These are phyloP conservation scores for Saccharum officinarum DNA, from an alignment of 176 grass and related monocot species.

Conservation along the genomic window DNA sequence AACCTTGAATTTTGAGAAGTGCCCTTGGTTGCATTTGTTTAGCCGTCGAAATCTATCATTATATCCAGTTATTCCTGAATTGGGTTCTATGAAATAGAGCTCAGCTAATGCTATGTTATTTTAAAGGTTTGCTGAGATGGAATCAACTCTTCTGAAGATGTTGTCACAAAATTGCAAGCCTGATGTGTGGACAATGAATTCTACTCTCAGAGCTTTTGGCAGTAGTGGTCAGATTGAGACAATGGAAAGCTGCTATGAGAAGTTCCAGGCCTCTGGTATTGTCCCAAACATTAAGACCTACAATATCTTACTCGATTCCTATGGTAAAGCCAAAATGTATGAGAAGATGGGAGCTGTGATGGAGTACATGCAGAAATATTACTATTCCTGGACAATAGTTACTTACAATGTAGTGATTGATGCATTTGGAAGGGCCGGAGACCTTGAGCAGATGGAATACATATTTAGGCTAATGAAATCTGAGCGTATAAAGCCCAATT, in stretches of 20 bases:
- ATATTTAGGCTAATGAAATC: constrained; percentile 97
- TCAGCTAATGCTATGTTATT: neutral
- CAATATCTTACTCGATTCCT: constrained; percentile 94
- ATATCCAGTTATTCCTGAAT: neutral
- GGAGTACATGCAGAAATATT: constrained; percentile 97
- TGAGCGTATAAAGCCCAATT: constrained; percentile 91
- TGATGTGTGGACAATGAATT: constrained; percentile 98
- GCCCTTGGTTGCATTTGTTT: neutral
- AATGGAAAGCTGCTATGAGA: constrained; percentile 94
- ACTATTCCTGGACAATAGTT: constrained; percentile 92
- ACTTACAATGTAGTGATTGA: constrained; percentile 96
- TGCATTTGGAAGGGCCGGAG: constrained; percentile 81
- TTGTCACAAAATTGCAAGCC: constrained; percentile 75
- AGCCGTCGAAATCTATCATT: neutral
- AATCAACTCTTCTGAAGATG: constrained; percentile 83
- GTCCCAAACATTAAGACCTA: constrained; percentile 89
- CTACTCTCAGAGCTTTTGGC: constrained; percentile 84
- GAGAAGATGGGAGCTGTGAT: constrained; percentile 98
- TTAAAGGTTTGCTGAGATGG: constrained; percentile 86
- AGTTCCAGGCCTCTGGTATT: constrained; percentile 86
- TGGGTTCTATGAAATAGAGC: neutral
- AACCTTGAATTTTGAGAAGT: neutral
- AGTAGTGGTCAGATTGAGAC: constrained; percentile 84
- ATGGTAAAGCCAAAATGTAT: constrained; percentile 91
- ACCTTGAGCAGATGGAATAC: constrained; percentile 88